phyloP scores from a whole-genome alignment of 495 filamentous ascomycete species.

The Physcia stellaris region DNA sequence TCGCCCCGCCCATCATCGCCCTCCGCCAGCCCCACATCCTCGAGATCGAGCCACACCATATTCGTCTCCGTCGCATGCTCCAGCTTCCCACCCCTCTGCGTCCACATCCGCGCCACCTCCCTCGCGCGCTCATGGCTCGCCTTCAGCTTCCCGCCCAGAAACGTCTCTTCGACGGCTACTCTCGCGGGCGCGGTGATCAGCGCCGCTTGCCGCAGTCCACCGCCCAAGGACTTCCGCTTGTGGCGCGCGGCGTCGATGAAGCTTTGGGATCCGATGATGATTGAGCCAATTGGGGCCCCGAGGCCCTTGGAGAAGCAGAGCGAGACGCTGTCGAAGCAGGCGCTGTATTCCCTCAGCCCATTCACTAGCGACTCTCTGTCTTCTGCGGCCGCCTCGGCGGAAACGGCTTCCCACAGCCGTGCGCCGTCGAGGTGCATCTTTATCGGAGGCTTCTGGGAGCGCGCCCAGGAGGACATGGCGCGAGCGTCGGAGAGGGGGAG shows the following conservation, averaged over 20 bases:
- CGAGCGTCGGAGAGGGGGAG: conserved; percentile 59
- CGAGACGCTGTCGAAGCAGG: conserved; percentile 64
- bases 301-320: conserved; percentile 85
- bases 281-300: conserved; percentile 75
- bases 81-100: conserved; percentile 34
- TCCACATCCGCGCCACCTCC: conserved; percentile 49
- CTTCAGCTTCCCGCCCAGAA: conserved; percentile 52
- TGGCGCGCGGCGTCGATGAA: conserved; percentile 63
- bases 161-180: conserved; percentile 41
- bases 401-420: conserved; percentile 65
- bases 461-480: conserved; percentile 57
- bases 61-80: conserved; percentile 54
- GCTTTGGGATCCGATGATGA: conserved; percentile 51
- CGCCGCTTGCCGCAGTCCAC: conserved; percentile 60
- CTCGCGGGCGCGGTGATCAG: conserved; percentile 34
- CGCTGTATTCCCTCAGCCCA: conserved; percentile 56
- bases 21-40: conserved; percentile 19
- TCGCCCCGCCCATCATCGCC: no score
- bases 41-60: conserved; percentile 85
- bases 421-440: conserved; percentile 78
- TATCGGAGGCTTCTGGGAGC: conserved; percentile 37
- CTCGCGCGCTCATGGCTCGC: conserved; percentile 51
- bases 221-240: conserved; percentile 75
- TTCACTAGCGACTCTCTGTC: no score
- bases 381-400: conserved; percentile 33